These are phyloP conservation scores for Dactylellina sp. DNA, from an alignment of 2,329 filamentous ascomycete genomes.

Conservation along the genomic window DNA sequence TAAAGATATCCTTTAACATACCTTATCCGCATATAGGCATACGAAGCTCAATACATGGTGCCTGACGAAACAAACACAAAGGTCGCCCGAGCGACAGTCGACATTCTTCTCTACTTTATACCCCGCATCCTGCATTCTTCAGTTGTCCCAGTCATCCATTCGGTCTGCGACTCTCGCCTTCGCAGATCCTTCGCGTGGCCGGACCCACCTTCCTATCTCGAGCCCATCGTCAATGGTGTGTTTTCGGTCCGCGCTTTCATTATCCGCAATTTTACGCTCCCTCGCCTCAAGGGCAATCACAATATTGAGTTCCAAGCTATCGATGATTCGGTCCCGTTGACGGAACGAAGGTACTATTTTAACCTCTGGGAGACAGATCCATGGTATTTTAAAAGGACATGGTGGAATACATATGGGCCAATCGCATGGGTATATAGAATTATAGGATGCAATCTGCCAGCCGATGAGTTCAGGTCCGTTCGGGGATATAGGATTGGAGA, in stretches of 20 bases:
- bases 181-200: slow-evolving; percentile 31
- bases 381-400: slow-evolving; percentile 72
- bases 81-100: slow-evolving; percentile 71
- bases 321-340: slow-evolving; percentile 64
- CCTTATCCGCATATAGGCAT: slow-evolving; percentile 63
- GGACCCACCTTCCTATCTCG: slow-evolving; percentile 58
- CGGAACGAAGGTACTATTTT: slow-evolving; percentile 66
- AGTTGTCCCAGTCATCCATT: slow-evolving; percentile 68
- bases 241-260: slow-evolving; percentile 70
- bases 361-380: slow-evolving; percentile 72
- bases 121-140: slow-evolving; percentile 66
- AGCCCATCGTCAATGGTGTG: slow-evolving; percentile 65
- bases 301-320: slow-evolving; percentile 67
- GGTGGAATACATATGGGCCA: slow-evolving; percentile 74
- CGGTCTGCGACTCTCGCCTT: slow-evolving; percentile 68
- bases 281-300: slow-evolving; percentile 67
- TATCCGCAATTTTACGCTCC: slow-evolving; percentile 72
- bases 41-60: slow-evolving; percentile 73
- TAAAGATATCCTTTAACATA: not conserved
- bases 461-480: slow-evolving; percentile 66
- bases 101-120: slow-evolving; percentile 71
- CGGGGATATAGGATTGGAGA: slow-evolving; percentile 70
- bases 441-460: slow-evolving; percentile 67
- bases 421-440: slow-evolving; percentile 67
- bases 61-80: slow-evolving; percentile 67